Base-by-base conservation (phyloP, 202 grass and related monocot genomes). In the Schoenoplectus triqueter region DNA sequence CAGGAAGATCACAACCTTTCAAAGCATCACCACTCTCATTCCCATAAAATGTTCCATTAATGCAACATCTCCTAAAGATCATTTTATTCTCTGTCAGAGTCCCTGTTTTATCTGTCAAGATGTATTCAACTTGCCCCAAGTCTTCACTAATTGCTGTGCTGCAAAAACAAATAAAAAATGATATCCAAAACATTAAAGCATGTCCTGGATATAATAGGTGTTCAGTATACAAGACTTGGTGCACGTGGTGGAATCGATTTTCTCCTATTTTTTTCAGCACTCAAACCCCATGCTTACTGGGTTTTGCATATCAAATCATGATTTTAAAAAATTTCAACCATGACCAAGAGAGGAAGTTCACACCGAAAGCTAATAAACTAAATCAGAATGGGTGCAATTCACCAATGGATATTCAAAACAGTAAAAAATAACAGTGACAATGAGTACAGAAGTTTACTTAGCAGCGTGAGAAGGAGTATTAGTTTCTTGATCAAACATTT, bases 121-220 rank as follows among this genome's bases (percentile, higher is more conserved):
- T 93, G 91, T 93, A 97, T 86, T 97, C 95, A 86, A 97, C 95
- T 80, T 97, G 95, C 31, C 95, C 95, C 84, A 97, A 92, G 86
- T 97, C 95, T 88, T 97, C 95, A 92, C 95, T 97, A 80, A 97
- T 97, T 74, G 95, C 95, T 88, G 95, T 97, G 95, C 95, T 97
- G 95, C 22, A 89, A 93, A 92, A 87, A 79, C 69, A 87, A 78
- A 22, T 7, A 79, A 20, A 85, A 56, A 47, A 41, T 82, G 63
- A 90, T 54, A 76, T 86, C 51, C 75, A 66, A 69, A 19, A 69
- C 66, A 90, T 21, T 61, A 60, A 69, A 86, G 40, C 78, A 17
- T 59, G 52, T 78, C 74, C 55, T 60, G 74, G 54, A 78, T 4
- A 60, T 78, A n/a, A 60, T 78, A n/a, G 1, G 52, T 44, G 51